Conservation (phyloP, 495 filamentous ascomycete species). For the Penicillium pulvis region DNA sequence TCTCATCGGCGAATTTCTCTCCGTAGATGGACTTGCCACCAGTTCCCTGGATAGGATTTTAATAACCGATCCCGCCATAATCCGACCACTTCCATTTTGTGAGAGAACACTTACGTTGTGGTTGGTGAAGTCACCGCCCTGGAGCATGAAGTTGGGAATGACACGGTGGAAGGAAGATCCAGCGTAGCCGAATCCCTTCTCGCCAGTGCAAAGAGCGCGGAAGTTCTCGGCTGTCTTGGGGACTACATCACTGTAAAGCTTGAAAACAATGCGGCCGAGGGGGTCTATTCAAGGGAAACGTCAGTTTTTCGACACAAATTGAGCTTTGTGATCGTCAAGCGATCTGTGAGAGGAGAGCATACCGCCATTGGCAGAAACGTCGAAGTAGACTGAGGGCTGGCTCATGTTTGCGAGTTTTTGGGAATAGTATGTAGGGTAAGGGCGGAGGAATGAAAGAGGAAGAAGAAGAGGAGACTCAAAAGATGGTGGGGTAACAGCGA, state of each 20-base stretch:
- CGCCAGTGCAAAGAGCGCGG: conserved; percentile 82
- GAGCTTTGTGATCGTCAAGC: too few species aligned
- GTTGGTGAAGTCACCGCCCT: conserved; percentile 44
- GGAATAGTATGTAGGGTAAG: too few species aligned
- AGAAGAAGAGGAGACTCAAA: background rate
- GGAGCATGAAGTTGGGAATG: conserved; percentile 89
- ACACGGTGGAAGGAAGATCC: conserved; percentile 83
- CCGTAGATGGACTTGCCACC: conserved; percentile 92
- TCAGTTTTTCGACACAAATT: too few species aligned
- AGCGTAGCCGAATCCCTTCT: conserved; percentile 83
- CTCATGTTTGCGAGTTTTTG: background rate
- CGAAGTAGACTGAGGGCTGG: background rate
- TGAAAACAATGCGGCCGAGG: conserved; percentile 81
- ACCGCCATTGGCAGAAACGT: too few species aligned
- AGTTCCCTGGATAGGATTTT: conserved; percentile 64
- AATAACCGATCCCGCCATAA: too few species aligned
- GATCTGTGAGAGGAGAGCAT: too few species aligned
- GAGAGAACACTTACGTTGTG: conserved; percentile 78
- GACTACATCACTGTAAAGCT: conserved; percentile 78
- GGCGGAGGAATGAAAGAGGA: background rate
- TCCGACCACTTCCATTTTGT: too few species aligned
- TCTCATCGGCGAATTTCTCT: conserved; percentile 87
- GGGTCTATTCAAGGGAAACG: too few species aligned
- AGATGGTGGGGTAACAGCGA: background rate
- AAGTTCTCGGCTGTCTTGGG: conserved; percentile 92